Evolutionary conservation across 306 rosid species (phyloP), one percentile per base, ranked within the genome.

Genomic region (Cotoneaster glaucophyllus): DNA sequence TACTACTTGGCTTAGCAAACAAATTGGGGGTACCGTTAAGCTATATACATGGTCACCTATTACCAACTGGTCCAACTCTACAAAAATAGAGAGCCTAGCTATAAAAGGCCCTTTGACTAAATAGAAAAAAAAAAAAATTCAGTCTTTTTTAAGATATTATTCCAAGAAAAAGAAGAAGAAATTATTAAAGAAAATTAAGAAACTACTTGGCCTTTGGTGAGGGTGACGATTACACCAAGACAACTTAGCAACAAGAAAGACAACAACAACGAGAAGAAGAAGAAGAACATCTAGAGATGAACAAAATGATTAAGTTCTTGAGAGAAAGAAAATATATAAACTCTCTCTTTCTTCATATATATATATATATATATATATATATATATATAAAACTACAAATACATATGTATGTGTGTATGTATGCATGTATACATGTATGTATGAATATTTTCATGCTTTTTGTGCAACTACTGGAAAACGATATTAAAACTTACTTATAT

Each of bases 401-500:
- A 37, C 9, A 37, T 37, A 37, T 37, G 41, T 37, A 37, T 37
- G 41, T 37, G 41, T 37, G 41, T 7, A 7, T 37, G 41, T 37
- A 5, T 5, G 0, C 14, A 12, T 44, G 11, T 12, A 18, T 14
- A 52, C 17, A 52, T 52, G 17, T 17, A 17, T 52, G 6, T 5
- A 19, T 53, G 58, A 17, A 48, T 48, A 48, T 48, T 41, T 41
- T 41, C 12, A 9, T 41, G 44, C 12, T 53, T 50, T 18, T 19
- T 70, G 28, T 28, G 62, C 61, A 29, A 50, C 26, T 26, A 29
- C 11, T 70, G 6, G 63, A 70, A 70, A 15, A 19, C 31, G 44
- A 26, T 29, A 8, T 6, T 11, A 56, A 24, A 63, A 85, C 89
- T 88, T 86, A 88, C 92, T 74, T 80, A 81, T 68, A 70, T 9